phyloP scores from a whole-genome alignment of 164 flowering plant species.

The Stephania yunnanensis region DNA sequence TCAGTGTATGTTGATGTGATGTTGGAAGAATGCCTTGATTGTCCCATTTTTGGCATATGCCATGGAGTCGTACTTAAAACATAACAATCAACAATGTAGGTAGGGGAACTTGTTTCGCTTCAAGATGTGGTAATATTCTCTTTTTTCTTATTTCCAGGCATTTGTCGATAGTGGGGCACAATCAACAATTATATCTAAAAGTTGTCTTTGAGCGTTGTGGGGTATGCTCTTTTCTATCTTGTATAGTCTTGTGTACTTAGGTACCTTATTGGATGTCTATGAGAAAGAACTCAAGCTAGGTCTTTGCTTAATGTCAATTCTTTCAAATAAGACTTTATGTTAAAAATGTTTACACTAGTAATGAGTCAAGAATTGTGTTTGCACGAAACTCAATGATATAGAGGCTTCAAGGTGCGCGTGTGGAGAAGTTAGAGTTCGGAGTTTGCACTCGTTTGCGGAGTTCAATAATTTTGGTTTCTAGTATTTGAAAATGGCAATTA shows the following conservation, averaged over 20 bases:
- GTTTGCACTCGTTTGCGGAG: neutral
- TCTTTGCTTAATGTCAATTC: neutral
- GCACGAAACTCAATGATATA: neutral
- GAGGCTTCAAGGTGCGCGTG: neutral
- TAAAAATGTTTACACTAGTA: too few species aligned
- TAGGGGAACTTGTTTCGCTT: neutral
- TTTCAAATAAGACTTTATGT: neutral
- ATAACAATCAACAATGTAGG: neutral
- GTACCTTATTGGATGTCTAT: neutral
- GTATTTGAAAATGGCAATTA: neutral
- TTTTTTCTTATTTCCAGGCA: constrained; percentile 50
- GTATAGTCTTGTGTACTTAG: neutral
- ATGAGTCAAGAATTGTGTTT: too few species aligned
- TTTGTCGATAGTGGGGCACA: constrained; percentile 99
- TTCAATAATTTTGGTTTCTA: neutral
- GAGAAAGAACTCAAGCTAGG: neutral
- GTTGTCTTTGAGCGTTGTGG: constrained; percentile 94
- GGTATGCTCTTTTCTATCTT: constrained; percentile 44
- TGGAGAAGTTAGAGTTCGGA: neutral
- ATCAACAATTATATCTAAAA: constrained; percentile 96
- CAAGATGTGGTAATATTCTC: neutral
- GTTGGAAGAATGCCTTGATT: neutral
- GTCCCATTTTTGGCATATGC: neutral
- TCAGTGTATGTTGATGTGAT: neutral
- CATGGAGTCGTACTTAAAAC: neutral